Evolutionary conservation across 306 rosid genomes (phyloP), one percentile per base, ranked within the genome.

Genomic region (Inga oerstediana): DNA sequence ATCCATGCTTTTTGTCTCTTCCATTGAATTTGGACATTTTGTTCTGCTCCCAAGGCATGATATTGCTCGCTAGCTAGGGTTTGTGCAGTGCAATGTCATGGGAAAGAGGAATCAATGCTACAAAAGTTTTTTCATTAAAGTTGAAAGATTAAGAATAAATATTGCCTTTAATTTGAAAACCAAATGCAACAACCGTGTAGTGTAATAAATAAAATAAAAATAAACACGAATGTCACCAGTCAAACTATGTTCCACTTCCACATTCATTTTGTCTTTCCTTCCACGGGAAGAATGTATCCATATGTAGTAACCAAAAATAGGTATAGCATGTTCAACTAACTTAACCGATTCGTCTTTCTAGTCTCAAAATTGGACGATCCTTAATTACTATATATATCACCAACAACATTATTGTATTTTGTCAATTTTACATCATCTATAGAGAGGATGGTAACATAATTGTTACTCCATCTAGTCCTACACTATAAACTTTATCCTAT

Each of bases 1-100:
- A 88, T 89, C 81, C 52, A 56, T 80, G 66, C 84, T 79, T 76
- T 84, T 81, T 78, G 82, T 79, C 78, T 58, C 83, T 43, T 52
- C 37, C 76, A 41, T 58, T 76, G 84, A 68, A 79, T 54, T 64
- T 85, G 67, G 83, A 35, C 74, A 10, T 35, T 74, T 39, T 48
- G 17, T 20, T 66, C 62, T 59, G 72, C 66, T 76, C 79, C 79
- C 5, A 78, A 61, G 59, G 52, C 77, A 30, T 45, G 32, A 73
- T 77, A 70, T 58, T 17, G 58, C 78, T 79, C 70, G 58, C 78
- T 77, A 74, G 86, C 74, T 77, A 77, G 86, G 37, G 61, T 66
- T 51, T 35, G 45, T 1, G 39, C 46, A 73, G 5, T 35, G 65
- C 52, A 45, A 30, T 44, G 72, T 4, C 20, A 74, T 65, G 6